phyloP scores from a whole-genome alignment of 345 rosid genomes.

The Populus alba region DNA sequence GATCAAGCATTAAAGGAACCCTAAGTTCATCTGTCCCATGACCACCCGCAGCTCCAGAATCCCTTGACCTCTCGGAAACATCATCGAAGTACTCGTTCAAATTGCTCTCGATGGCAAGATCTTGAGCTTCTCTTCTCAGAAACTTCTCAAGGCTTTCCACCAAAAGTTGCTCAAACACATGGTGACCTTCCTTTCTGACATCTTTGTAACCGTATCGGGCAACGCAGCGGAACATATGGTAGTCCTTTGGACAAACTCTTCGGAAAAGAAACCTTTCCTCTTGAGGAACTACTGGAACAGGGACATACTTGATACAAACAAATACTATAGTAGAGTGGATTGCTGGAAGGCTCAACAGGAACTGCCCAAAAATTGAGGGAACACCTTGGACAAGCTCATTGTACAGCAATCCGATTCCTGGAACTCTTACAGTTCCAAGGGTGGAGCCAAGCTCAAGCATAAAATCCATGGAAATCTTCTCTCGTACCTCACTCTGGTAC shows the following conservation, averaged over 20 bases:
- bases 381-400: constrained; percentile 89
- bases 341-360: constrained; percentile 79
- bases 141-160: constrained; percentile 81
- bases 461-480: constrained; percentile 79
- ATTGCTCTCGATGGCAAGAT: constrained; percentile 66
- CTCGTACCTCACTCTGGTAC: constrained; percentile 88
- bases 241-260: constrained; percentile 86
- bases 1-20: constrained; percentile 58
- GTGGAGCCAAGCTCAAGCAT: constrained; percentile 83
- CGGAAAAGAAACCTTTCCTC: constrained; percentile 88
- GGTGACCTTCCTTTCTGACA: constrained; percentile 76
- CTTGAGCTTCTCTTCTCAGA: constrained; percentile 69
- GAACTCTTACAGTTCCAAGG: constrained; percentile 78
- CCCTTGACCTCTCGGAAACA: constrained; percentile 35
- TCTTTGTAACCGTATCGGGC: constrained; percentile 97
- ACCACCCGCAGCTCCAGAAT: constrained; percentile 10
- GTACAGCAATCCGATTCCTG: constrained; percentile 83
- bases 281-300: constrained; percentile 85
- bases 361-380: constrained; percentile 87
- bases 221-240: constrained; percentile 83
- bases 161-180: constrained; percentile 74
- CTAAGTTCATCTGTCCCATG: constrained; percentile 50
- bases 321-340: constrained; percentile 84
- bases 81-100: constrained; percentile 44
- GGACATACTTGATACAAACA: constrained; percentile 92